phyloP scores from a whole-genome alignment of 805 yeast species.

The Wickerhamomyces chambardii region DNA sequence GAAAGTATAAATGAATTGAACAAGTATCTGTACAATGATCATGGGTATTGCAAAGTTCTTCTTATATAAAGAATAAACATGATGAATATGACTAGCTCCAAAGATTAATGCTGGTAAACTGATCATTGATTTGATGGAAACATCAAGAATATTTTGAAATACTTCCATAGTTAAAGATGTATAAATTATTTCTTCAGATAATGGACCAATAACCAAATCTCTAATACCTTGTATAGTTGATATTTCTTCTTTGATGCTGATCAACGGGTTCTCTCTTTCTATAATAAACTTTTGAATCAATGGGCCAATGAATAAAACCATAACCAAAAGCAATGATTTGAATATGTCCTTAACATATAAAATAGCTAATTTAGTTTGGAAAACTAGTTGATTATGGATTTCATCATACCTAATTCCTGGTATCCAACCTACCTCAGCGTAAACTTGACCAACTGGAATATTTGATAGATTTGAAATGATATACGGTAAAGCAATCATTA shows the following conservation, averaged over 20 bases:
- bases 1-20: conserved; percentile 60
- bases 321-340: conserved; percentile 21
- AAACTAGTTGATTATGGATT: not conserved
- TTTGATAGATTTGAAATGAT: conserved; percentile 4
- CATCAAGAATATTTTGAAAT: conserved; percentile 16
- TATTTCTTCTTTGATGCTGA: conserved; percentile 15
- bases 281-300: conserved; percentile 24
- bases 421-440: conserved; percentile 23
- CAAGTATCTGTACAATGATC: conserved; percentile 26
- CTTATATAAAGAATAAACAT: conserved; percentile 41
- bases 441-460: conserved; percentile 2
- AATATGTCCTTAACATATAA: conserved; percentile 6
- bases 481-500: conserved; percentile 3
- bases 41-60: conserved; percentile 17
- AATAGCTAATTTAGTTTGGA: conserved; percentile 4
- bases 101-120: conserved; percentile 52
- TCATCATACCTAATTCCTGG: conserved; percentile 20
- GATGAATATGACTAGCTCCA: conserved; percentile 76
- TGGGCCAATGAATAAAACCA: conserved; percentile 40
- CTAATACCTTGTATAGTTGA: conserved; percentile 34
- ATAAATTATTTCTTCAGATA: conserved; percentile 71
- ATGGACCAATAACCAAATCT: conserved; percentile 61
- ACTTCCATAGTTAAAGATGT: conserved; percentile 34
- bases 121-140: conserved; percentile 16
- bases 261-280: conserved; percentile 8